Conservation (phyloP, 768 basidiomycete species). For the Porpolomopsis calyptriformis region DNA sequence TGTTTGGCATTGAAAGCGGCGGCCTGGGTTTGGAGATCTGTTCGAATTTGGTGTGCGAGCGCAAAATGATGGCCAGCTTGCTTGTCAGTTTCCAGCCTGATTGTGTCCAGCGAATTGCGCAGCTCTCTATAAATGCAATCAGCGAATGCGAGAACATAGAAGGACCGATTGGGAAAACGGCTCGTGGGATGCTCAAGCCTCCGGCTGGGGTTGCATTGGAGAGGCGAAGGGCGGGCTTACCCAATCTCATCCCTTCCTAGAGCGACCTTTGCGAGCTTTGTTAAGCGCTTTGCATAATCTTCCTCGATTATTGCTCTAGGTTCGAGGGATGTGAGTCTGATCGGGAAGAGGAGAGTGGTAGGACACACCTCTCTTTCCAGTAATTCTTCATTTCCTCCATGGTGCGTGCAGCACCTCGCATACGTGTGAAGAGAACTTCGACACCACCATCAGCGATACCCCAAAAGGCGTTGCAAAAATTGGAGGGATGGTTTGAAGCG, state of each 20-base stretch:
- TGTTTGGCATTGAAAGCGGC: slow-evolving; percentile 53
- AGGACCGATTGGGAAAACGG: neutral
- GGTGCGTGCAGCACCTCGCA: slow-evolving; percentile 76
- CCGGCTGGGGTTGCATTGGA: neutral
- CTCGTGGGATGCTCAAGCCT: neutral
- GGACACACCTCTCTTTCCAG: slow-evolving; percentile 86
- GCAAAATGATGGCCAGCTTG: slow-evolving; percentile 65
- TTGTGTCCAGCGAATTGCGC: slow-evolving; percentile 66
- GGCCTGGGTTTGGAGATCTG: slow-evolving; percentile 61
- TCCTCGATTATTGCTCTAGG: slow-evolving; percentile 81
- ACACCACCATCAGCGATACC: slow-evolving; percentile 77
- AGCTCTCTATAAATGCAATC: slow-evolving; percentile 48
- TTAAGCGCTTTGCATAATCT: slow-evolving; percentile 82
- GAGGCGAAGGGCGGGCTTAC: slow-evolving; percentile 35
- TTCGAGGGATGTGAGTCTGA: neutral
- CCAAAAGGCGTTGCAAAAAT: slow-evolving; percentile 99
- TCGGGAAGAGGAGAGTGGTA: neutral
- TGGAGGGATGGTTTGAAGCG: slow-evolving; percentile 42
- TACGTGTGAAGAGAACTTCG: slow-evolving; percentile 81
- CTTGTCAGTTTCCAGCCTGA: slow-evolving; percentile 75
- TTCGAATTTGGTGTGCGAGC: slow-evolving; percentile 64
- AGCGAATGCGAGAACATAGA: neutral
- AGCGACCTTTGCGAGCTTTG: slow-evolving; percentile 62
- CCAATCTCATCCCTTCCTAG: slow-evolving; percentile 91
- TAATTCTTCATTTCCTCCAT: slow-evolving; percentile 81